Evolutionary conservation across 2,329 filamentous ascomycete genomes (phyloP), one percentile per base, ranked within the genome.

Genomic region (Ophiostoma ulmi): DNA sequence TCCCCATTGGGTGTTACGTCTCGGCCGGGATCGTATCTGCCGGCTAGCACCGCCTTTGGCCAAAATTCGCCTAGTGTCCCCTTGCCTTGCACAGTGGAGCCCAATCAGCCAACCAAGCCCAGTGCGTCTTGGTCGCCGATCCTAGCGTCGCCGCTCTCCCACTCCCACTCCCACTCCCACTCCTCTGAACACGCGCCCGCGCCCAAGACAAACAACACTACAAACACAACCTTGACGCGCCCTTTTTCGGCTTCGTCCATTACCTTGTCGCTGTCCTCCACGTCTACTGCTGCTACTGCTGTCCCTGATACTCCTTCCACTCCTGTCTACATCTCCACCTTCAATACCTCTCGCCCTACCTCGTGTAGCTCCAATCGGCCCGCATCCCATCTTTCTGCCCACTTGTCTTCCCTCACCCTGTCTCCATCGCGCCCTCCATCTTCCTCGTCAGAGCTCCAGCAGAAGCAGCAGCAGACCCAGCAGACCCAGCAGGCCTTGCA

Each of bases 51-150:
- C 39, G 63, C 63, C 36, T 35, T 35, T 58, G n/a, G 26, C 58
- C 55, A 17, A 5, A 61, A 61, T 14, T 14, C n/a, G n/a, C 52
- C 52, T 22, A 58, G 52, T 58, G 52, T 26, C 63, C 20, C 63
- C 63, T 39, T 38, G 31, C 61, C 61, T 64, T 64, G 61, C 61
- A 20, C 35, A 17, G 61, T 64, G 61, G 61, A 39, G 61, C 38
- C 64, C 64, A 67, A 35, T 17, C 64, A 64, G 38, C 67, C 58
- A 31, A 41, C 73, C 71, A 74, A 70, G 69, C 72, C 71, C 35
- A 71, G 71, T 69, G 38, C 66, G 69, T 48, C 48, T 41, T 74
- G 71, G 72, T 20, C 69, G 41, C 63, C 65, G 69, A 35, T 70
- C 64, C 48, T 73, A 71, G 71, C 69, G 69, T 44, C 38, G 6